Conservation (phyloP, 2,329 filamentous ascomycete genomes). For the Diaporthe citriasiana region DNA sequence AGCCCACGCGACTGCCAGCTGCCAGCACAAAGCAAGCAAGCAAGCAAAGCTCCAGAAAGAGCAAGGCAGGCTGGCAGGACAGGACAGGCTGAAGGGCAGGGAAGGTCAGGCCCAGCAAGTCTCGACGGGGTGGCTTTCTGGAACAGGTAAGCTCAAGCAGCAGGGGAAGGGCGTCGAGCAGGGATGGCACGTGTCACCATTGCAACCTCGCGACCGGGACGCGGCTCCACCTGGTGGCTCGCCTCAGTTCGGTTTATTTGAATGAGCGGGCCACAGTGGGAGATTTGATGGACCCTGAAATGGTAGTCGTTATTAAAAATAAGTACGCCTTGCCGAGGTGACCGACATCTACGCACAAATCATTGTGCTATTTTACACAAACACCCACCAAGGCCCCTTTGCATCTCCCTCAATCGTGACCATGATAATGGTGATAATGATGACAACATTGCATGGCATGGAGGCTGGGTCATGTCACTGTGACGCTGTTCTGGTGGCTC, state of each 20-base stretch:
- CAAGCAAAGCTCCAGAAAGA: background rate
- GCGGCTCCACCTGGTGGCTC: conserved; percentile 24
- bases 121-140: conserved; percentile 17
- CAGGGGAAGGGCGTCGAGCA: conserved; percentile 6
- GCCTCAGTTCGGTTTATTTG: conserved; percentile 29
- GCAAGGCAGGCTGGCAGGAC: conserved; percentile 7
- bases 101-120: conserved; percentile 16
- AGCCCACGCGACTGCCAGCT: conserved; percentile 9
- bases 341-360: conserved; percentile 1
- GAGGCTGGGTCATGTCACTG: conserved; percentile 13
- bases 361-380: background rate
- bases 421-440: background rate
- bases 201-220: conserved; percentile 29
- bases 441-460: background rate
- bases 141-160: conserved; percentile 22
- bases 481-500: background rate
- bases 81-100: background rate
- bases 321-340: conserved; percentile 24
- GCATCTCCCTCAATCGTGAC: background rate
- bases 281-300: conserved; percentile 32
- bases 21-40: background rate
- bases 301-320: conserved; percentile 35
- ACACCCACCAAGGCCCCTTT: background rate
- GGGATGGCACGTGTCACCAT: conserved; percentile 33
- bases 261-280: conserved; percentile 36